These are phyloP conservation scores for Nothophytophthora sp. DNA, from an alignment of 352 stramenopile genomes.

Conservation along the genomic window DNA sequence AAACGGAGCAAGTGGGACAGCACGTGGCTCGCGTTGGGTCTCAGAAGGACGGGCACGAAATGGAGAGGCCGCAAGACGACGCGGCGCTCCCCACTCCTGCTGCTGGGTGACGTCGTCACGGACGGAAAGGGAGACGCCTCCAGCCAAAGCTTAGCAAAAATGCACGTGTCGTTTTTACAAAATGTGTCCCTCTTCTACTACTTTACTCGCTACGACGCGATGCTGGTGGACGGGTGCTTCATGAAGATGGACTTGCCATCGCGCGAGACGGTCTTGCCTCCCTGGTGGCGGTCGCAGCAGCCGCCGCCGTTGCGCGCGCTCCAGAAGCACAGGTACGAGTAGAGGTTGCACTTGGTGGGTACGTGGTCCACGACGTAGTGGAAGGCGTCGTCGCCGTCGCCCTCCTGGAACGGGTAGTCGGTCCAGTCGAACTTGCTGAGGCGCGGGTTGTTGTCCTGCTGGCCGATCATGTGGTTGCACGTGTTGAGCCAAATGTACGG, in stretches of 20 bases:
- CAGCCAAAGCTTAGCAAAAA: conserved; percentile 11
- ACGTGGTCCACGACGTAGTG: conserved; percentile 79
- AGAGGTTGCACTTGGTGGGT: conserved; percentile 88
- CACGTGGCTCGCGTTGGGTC: conserved; percentile 19
- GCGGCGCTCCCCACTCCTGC: conserved; percentile 9
- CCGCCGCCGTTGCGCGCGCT: conserved; percentile 74
- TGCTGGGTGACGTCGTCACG: conserved; percentile 13
- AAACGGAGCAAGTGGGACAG: conserved; percentile 23
- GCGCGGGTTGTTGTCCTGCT: conserved; percentile 78
- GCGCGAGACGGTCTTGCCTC: conserved; percentile 46
- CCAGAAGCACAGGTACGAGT: conserved; percentile 83
- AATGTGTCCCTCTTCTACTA: too few relatives aligned
- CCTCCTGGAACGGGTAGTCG: conserved; percentile 80
- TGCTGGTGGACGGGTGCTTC: conserved; percentile 19
- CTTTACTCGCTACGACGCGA: conserved; percentile 15
- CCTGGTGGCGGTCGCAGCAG: conserved; percentile 67
- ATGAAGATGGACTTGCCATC: conserved; percentile 72
- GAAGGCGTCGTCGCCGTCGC: conserved; percentile 71
- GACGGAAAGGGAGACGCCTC: too few relatives aligned
- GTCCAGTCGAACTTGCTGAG: conserved; percentile 82
- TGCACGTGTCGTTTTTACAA: conserved; percentile 26
- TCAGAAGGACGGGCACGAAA: conserved; percentile 11
- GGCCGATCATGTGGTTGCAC: conserved; percentile 90
- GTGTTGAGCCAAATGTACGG: conserved; percentile 88
- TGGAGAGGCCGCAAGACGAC: conserved; percentile 10